A percentile compares a stretch with the other conserved stretches of the same genome.
Evolutionary conservation across 768 basidiomycete species (phyloP).

Genomic region (Guyanaporus albipodus): DNA sequence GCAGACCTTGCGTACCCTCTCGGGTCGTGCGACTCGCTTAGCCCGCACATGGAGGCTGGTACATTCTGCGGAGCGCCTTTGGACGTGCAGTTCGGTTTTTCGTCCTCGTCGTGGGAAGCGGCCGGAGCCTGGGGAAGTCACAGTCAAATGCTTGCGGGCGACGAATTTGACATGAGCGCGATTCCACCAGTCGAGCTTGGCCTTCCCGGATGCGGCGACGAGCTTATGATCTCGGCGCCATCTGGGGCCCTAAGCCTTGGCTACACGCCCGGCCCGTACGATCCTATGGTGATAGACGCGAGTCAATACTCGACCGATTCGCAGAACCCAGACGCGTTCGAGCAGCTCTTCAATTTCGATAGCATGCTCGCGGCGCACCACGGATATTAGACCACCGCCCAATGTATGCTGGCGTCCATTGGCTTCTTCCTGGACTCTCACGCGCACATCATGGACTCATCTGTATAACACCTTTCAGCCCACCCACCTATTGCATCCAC

Average conservation of each 20-base stretch:
- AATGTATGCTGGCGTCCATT: conserved; percentile 37
- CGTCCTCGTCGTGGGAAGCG: conserved; percentile 32
- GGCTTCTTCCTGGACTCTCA: conserved; percentile 27
- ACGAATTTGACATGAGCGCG: conserved; percentile 63
- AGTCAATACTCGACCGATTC: conserved; percentile 29
- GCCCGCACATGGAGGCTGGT: conserved; percentile 9
- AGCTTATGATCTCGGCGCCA: conserved; percentile 10
- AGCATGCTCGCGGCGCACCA: conserved; percentile 32
- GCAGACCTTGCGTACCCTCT: conserved; percentile 25
- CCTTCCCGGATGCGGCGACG: conserved; percentile 42
- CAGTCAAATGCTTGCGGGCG: conserved; percentile 41
- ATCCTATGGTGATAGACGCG: conserved; percentile 27
- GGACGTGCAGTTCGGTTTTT: conserved; percentile 29
- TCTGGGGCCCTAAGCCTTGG: conserved; percentile 18
- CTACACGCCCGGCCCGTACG: conserved; percentile 23
- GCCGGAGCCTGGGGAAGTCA: conserved; percentile 34
- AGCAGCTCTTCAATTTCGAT: conserved; percentile 36
- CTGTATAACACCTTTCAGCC: conserved; percentile 28
- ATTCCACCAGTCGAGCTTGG: conserved; percentile 66
- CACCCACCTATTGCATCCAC: conserved; percentile 24
- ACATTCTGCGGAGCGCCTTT: conserved; percentile 21
- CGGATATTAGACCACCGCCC: conserved; percentile 30
- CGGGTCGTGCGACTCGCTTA: conserved; percentile 11
- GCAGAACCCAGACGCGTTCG: conserved; percentile 34
- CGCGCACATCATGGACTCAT: conserved; percentile 25